Evolutionary conservation across 2,329 filamentous ascomycete genomes (phyloP).

Genomic region (Fusarium stilboides): DNA sequence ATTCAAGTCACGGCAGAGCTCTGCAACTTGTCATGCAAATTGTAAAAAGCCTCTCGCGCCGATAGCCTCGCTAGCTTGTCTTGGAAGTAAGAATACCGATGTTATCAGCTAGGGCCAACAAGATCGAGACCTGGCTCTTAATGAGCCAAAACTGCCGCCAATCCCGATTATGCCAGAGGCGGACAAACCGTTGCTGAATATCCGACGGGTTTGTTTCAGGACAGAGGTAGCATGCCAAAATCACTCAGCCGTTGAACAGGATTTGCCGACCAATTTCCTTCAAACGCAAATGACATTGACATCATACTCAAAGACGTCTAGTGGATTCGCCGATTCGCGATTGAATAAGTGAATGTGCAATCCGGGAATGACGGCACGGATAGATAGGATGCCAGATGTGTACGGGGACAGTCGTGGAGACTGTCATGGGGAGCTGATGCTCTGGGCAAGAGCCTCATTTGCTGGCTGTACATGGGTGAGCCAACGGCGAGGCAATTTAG

Average conservation of each 20-base stretch:
- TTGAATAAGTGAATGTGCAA: slow-evolving; percentile 17
- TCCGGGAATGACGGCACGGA: slow-evolving; percentile 51
- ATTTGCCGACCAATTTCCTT: slow-evolving; percentile 32
- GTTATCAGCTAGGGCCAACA: slow-evolving; percentile 17
- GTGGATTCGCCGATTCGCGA: slow-evolving; percentile 33
- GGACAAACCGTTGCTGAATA: slow-evolving; percentile 32
- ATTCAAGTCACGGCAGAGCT: slow-evolving; percentile 36
- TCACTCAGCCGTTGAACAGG: slow-evolving; percentile 29
- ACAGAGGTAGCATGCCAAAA: slow-evolving; percentile 38
- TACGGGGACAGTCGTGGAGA: slow-evolving; percentile 23
- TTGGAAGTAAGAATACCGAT: slow-evolving; percentile 8
- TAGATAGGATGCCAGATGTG: slow-evolving; percentile 40
- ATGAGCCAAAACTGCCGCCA: slow-evolving; percentile 16
- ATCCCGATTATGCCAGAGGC: slow-evolving; percentile 31
- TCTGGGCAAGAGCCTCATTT: slow-evolving; percentile 46
- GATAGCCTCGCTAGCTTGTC: slow-evolving; percentile 22
- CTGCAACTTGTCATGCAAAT: slow-evolving; percentile 33
- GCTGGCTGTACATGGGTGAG: slow-evolving; percentile 27
- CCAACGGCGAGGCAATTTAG: slow-evolving; percentile 34
- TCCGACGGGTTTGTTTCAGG: slow-evolving; percentile 49
- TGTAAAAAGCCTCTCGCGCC: slow-evolving; percentile 26
- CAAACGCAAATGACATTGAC: slow-evolving; percentile 39
- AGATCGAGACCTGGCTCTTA: slow-evolving; percentile 23
- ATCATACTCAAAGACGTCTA: slow-evolving; percentile 39
- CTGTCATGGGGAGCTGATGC: slow-evolving; percentile 25